A percentile compares a stretch with the other conserved stretches of the same genome.
Conservation (phyloP, 1,284 basidiomycete species). For the Boletellus deceptivus region DNA sequence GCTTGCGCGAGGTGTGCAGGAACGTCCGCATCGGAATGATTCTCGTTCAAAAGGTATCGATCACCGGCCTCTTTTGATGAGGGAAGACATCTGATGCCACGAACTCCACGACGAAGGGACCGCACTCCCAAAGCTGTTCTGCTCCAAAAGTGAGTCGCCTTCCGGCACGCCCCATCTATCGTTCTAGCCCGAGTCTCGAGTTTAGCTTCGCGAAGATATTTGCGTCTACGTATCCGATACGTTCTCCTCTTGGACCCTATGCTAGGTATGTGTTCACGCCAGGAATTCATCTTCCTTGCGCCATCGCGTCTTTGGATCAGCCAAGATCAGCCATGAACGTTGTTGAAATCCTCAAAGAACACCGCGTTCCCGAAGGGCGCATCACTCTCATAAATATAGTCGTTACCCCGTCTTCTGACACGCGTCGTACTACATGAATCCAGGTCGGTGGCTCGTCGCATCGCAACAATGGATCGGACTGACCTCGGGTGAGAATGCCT, state of each 20-base stretch:
- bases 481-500: constrained; percentile 56
- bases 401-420: constrained; percentile 18
- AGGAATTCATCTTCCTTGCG: neutral
- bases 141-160: too few species aligned
- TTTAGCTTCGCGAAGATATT: too few species aligned
- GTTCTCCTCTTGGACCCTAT: constrained; percentile 96
- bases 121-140: too few species aligned
- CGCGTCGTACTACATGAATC: constrained; percentile 72
- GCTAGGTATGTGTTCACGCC: constrained; percentile 44
- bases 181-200: too few species aligned
- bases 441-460: constrained; percentile 46
- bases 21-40: too few species aligned
- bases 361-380: constrained; percentile 84
- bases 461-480: neutral
- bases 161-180: too few species aligned
- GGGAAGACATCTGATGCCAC: too few species aligned
- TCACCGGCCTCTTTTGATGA: too few species aligned
- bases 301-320: constrained; percentile 40
- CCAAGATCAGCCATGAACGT: constrained; percentile 97
- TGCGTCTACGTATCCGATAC: constrained; percentile 65
- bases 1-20: too few species aligned
- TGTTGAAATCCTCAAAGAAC: constrained; percentile 88
- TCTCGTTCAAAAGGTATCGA: too few species aligned
- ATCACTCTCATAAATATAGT: constrained; percentile 98
- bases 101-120: too few species aligned